A percentile compares a stretch with the other conserved stretches of the same genome.
Evolutionary conservation across 108 stramenopile genomes (phyloP).

Genomic region (Epipyxis sp.): DNA sequence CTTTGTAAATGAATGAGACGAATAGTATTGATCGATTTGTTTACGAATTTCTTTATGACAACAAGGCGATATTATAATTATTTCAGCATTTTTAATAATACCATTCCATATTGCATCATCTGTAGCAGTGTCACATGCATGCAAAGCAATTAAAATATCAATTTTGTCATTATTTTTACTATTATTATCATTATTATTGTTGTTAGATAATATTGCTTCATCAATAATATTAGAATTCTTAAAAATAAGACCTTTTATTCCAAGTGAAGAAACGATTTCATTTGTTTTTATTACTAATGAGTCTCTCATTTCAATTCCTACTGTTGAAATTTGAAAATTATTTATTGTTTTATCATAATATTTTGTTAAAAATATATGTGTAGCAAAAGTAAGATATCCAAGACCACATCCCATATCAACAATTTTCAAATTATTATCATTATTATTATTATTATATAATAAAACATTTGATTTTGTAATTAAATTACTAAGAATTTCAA

Average conservation of each 20-base stretch:
- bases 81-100: slow-evolving; percentile 52
- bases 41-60: slow-evolving; percentile 78
- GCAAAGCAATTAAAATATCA: slow-evolving; percentile 71
- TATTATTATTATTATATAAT: no score
- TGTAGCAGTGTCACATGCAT: slow-evolving; percentile 84
- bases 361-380: slow-evolving; percentile 63
- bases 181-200: no score
- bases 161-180: slow-evolving; percentile 34
- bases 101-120: slow-evolving; percentile 73
- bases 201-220: slow-evolving; percentile 71
- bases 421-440: neutral
- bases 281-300: slow-evolving; percentile 69
- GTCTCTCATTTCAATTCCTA: slow-evolving; percentile 71
- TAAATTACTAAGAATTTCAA: no score
- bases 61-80: slow-evolving; percentile 75
- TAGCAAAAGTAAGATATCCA: slow-evolving; percentile 75
- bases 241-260: no score
- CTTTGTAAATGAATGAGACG: no score
- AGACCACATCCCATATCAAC: slow-evolving; percentile 73
- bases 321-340: slow-evolving; percentile 44
- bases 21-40: slow-evolving; percentile 70
- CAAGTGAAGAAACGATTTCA: slow-evolving; percentile 60
- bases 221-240: slow-evolving; percentile 58
- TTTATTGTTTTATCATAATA: slow-evolving; percentile 34
- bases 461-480: no score